These are phyloP conservation scores for Solanum paucissectum DNA, from an alignment of 257 asterid genomes.

Conservation along the genomic window DNA sequence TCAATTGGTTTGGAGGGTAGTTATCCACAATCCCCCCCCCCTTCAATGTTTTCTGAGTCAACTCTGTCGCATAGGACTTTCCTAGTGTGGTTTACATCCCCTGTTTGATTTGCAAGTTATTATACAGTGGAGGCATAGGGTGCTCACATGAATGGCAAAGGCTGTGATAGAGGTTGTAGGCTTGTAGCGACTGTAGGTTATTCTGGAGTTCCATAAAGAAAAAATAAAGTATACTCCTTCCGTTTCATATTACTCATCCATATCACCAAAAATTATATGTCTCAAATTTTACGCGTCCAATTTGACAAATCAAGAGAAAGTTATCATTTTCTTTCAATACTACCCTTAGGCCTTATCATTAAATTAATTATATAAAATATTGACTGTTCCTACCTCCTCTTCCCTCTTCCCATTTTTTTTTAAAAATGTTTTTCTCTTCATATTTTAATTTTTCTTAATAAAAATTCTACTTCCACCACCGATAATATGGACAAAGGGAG, in stretches of 20 bases:
- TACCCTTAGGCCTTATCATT: too few relatives aligned
- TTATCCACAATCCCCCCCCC: background rate
- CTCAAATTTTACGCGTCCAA: background rate
- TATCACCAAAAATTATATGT: background rate
- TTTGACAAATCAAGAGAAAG: too few relatives aligned
- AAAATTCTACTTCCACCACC: background rate
- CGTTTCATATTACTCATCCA: background rate
- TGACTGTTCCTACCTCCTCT: too few relatives aligned
- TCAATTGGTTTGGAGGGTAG: background rate
- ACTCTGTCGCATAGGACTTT: rapidly evolving
- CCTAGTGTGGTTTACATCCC: too few relatives aligned
- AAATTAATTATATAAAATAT: too few relatives aligned
- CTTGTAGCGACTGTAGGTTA: too few relatives aligned
- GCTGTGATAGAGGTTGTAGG: too few relatives aligned
- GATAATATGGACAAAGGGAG: background rate
- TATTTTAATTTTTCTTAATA: too few relatives aligned
- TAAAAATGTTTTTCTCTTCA: too few relatives aligned
- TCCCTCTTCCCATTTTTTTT: background rate
- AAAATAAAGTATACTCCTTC: background rate
- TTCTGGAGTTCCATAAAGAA: rapidly evolving
- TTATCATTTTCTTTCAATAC: too few relatives aligned
- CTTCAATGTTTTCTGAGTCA: too few relatives aligned
- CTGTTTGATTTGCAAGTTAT: background rate
- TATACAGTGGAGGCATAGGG: background rate
- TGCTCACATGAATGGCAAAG: background rate